Base-by-base conservation (phyloP, 495 filamentous ascomycete genomes). In the Cercophora scortea region DNA sequence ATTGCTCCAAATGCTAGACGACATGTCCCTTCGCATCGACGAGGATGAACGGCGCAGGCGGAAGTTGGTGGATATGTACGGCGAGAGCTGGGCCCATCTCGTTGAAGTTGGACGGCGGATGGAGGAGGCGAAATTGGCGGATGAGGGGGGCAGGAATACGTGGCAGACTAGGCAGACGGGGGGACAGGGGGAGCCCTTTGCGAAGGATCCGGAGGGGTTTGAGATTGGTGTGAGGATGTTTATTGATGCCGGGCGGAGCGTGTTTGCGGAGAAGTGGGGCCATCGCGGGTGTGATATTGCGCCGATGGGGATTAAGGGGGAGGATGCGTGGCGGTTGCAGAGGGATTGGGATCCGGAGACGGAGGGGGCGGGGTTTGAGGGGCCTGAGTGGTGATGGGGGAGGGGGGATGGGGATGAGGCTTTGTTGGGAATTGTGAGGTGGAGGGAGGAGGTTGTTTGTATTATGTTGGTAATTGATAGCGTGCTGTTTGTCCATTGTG, bases 191-290 rank as follows among this genome's bases (percentile, higher is more conserved):
- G 81, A 85, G 53, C 79, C 81, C 15, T 83, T 76, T 48, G 80
- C 78, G 52, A 54, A 75, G 15, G 76, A 82, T 47, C 49, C 72
- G 0, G 71, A 72, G 15, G 80, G 79, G 13, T 83, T 84, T 54
- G 70, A 75, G 19, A 61, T 54, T 4, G 78, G 73, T 5, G 54
- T 81, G 3, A 43, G 57, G 45, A 75, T 72, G 62, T 68, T 71
- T 58, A 73, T 76, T 42, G 73, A 82, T 25, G 62, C 70, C 12
- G 80, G 80, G 2, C 59, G 73, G 32, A 54, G 53, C 6, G 71
- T 83, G 13, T 82, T 76, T 53, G 68, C 65, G 1, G 72, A 78
- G 57, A 82, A 83, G 58, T 83, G 80, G 80, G 80, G 70, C 6
- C 68, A 73, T 45, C 59, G 55, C 0, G 58, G 55, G 39, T 64